Base-by-base conservation (phyloP, 2,329 filamentous ascomycete species). In the Alternaria consortialis region DNA sequence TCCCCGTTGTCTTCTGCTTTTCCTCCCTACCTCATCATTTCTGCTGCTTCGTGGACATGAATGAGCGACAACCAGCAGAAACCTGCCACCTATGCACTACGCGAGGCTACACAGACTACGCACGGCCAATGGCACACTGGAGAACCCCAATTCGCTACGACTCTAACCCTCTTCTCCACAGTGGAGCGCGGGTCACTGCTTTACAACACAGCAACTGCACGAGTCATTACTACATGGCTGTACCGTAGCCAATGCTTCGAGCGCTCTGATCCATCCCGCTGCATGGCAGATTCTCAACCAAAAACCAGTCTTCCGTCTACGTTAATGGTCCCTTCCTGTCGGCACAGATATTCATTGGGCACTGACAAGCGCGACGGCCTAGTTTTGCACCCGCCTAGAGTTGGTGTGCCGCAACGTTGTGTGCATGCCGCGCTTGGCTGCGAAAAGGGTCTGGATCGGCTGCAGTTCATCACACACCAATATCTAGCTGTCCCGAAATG, bases 391-490 rank as follows among this genome's bases (percentile, higher is more conserved):
- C 34, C 34, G 52, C 27, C 57, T 60, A 53, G 54, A 58, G 50
- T 47, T 32, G 36, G 58, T 53, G 42, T 53, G 46, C 46, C 37
- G 39, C 62, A 56, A 60, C 60, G 64, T 66, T 63, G 37, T 58
- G 62, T 66, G 64, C 50, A 58, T 69, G 61, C 66, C 66, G 63
- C 72, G 64, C 65, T 67, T 71, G 63, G 58, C 68, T 57, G 32
- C 51, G 58, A 67, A 43, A 56, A 58, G 62, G 65, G 67, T 64
- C 63, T 53, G 59, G 57, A 52, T 59, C 65, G 58, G 56, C 66
- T 74, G 73, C 74, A 69, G 31, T 66, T 68, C 68, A 67, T 75
- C 74, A 73, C 75, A 70, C 64, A 63, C 69, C 69, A 69, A 73
- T 73, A 70, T 64, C 65, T 67, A 40, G 62, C 66, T 58, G 60